A percentile compares a stretch with the other conserved stretches of the same genome.
Conservation (phyloP, 2,329 filamentous ascomycete species). For the Colletotrichum karsti region DNA sequence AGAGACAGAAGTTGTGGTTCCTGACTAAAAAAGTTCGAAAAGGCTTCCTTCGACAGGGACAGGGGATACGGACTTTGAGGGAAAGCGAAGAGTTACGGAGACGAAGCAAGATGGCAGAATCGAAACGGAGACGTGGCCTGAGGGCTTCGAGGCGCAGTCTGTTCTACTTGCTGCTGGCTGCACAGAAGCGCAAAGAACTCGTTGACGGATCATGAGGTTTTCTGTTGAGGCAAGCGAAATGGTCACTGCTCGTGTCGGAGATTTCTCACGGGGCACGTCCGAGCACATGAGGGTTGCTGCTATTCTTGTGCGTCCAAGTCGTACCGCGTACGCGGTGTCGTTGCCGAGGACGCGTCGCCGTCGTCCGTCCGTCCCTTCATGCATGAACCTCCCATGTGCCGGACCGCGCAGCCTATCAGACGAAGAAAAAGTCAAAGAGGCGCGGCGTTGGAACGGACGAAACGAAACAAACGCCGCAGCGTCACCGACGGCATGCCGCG, state of each 20-base stretch:
- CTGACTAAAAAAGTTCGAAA: constrained; percentile 6
- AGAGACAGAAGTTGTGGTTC: background rate
- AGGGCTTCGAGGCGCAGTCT: background rate
- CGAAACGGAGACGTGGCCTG: constrained; percentile 2
- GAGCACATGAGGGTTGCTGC: background rate
- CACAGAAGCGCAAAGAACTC: background rate
- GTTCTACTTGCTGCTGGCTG: background rate
- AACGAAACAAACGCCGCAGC: constrained; percentile 16
- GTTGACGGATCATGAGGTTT: background rate
- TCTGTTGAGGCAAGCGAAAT: background rate
- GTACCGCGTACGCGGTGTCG: background rate
- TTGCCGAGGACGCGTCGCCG: constrained; percentile 9
- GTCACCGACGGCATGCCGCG: background rate
- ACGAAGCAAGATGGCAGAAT: background rate
- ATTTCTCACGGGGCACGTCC: constrained; percentile 2
- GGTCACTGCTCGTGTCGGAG: constrained; percentile 7
- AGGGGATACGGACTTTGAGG: background rate
- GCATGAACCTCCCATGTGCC: background rate
- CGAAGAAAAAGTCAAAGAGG: background rate
- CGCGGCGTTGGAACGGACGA: constrained; percentile 10
- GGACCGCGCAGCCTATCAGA: constrained; percentile 4
- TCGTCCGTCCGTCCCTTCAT: background rate
- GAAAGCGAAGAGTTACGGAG: background rate
- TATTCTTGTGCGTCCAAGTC: constrained; percentile 2
- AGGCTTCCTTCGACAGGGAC: constrained; percentile 7